phyloP scores from a whole-genome alignment of 2,329 filamentous ascomycete genomes.

The Leptodontidium sp. region DNA sequence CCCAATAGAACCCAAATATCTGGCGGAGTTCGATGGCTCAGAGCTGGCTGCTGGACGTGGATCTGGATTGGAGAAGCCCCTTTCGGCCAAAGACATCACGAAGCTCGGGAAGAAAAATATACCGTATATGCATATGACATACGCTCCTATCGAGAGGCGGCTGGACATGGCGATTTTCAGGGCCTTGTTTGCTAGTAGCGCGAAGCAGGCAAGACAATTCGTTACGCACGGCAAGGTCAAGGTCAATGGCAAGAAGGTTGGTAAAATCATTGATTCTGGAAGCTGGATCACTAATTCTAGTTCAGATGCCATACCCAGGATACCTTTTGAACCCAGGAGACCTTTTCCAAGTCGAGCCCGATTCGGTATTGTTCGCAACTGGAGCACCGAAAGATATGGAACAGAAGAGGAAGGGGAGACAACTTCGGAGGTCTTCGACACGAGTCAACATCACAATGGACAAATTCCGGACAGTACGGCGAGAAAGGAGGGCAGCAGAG shows the following conservation, averaged over 20 bases:
- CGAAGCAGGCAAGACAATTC: constrained; percentile 92
- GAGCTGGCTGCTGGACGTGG: constrained; percentile 85
- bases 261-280: constrained; percentile 28
- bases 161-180: constrained; percentile 95
- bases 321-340: constrained; percentile 97
- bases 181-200: constrained; percentile 91
- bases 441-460: constrained; percentile 35
- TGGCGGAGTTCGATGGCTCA: constrained; percentile 83
- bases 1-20: constrained; percentile 81
- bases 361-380: constrained; percentile 87
- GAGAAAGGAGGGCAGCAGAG: constrained; percentile 24
- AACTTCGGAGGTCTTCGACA: constrained; percentile 25
- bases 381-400: constrained; percentile 70
- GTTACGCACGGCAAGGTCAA: constrained; percentile 92
- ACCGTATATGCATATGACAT: constrained; percentile 97
- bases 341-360: constrained; percentile 94
- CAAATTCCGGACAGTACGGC: constrained; percentile 38
- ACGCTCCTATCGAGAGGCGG: constrained; percentile 87
- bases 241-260: constrained; percentile 94
- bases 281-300: neutral
- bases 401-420: constrained; percentile 39
- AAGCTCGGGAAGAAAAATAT: constrained; percentile 66
- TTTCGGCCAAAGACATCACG: constrained; percentile 47
- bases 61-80: constrained; percentile 60
- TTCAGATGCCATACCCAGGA: constrained; percentile 89